Conservation (phyloP, 2,329 filamentous ascomycete species). For the Podosphaera fusca region DNA sequence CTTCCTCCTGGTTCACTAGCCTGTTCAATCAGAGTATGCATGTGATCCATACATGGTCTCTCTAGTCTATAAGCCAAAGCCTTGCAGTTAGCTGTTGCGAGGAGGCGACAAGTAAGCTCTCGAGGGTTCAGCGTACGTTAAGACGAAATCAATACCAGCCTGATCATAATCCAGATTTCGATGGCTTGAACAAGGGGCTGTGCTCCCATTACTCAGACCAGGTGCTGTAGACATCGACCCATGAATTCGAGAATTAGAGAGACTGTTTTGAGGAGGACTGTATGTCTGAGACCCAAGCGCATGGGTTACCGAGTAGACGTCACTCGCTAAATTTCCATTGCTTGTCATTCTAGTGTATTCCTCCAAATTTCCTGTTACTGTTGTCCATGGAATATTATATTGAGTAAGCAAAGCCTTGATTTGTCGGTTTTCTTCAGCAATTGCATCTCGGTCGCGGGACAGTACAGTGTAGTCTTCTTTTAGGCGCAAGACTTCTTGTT, state of each 20-base stretch:
- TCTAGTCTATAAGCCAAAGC: conserved; percentile 42
- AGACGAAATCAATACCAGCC: conserved; percentile 70
- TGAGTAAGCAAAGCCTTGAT: conserved; percentile 35
- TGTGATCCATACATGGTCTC: conserved; percentile 78
- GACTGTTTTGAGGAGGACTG: conserved; percentile 11
- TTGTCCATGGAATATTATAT: conserved; percentile 23
- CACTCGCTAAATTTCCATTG: conserved; percentile 25
- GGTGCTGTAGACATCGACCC: not conserved
- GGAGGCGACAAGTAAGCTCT: conserved; percentile 44
- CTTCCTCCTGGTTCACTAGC: conserved; percentile 35
- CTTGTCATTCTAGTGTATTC: conserved; percentile 21
- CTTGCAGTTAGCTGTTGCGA: conserved; percentile 25
- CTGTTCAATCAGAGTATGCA: conserved; percentile 52
- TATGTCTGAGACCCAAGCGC: conserved; percentile 20
- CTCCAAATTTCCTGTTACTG: conserved; percentile 12
- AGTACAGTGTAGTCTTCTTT: conserved; percentile 64
- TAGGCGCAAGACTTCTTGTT: conserved; percentile 71
- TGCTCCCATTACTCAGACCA: conserved; percentile 7
- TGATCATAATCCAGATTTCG: conserved; percentile 48
- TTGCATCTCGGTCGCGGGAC: conserved; percentile 50
- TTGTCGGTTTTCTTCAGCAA: conserved; percentile 58
- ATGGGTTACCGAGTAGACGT: conserved; percentile 41
- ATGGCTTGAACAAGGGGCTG: conserved; percentile 12
- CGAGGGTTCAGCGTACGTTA: conserved; percentile 53
- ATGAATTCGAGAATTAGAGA: conserved; percentile 4